These are phyloP conservation scores for Alternaria gansuensis DNA, from an alignment of 2,329 filamentous ascomycete species.

Conservation along the genomic window DNA sequence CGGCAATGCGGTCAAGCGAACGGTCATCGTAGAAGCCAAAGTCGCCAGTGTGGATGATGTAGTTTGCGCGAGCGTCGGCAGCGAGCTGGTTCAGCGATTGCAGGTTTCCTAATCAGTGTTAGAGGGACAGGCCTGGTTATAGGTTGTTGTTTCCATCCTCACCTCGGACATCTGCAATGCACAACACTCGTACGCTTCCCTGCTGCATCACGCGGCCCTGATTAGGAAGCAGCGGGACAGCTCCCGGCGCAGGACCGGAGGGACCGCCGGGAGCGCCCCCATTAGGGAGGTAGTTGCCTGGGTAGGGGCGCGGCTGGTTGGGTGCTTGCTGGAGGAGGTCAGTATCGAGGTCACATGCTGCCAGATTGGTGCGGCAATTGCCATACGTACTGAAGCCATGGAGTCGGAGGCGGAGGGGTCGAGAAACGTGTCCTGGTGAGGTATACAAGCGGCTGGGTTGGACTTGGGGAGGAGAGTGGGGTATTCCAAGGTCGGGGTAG, in stretches of 20 bases:
- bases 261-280: slow-evolving; percentile 54
- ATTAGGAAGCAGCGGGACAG: slow-evolving; percentile 61
- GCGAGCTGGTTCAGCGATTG: slow-evolving; percentile 96
- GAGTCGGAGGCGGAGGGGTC: slow-evolving; percentile 37
- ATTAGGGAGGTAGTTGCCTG: slow-evolving; percentile 59
- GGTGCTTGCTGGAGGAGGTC: slow-evolving; percentile 57
- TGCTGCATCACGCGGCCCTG: slow-evolving; percentile 62
- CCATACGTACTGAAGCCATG: slow-evolving; percentile 49
- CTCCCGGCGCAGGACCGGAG: slow-evolving; percentile 56
- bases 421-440: slow-evolving; percentile 34
- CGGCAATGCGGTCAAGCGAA: slow-evolving; percentile 94
- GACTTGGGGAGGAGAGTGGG: slow-evolving; percentile 13
- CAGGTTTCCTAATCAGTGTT: slow-evolving; percentile 76
- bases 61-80: slow-evolving; percentile 91
- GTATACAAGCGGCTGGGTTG: slow-evolving; percentile 20
- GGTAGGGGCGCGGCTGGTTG: slow-evolving; percentile 61
- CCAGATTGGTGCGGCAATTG: slow-evolving; percentile 11
- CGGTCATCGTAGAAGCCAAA: slow-evolving; percentile 99
- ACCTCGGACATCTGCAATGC: slow-evolving; percentile 64
- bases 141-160: slow-evolving; percentile 16
- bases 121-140: slow-evolving; percentile 1
- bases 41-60: slow-evolving; percentile 98
- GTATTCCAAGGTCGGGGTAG: slow-evolving; percentile 20
- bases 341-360: slow-evolving; percentile 31
- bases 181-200: slow-evolving; percentile 60